Evolutionary conservation across 192 early-diverging fungal species (phyloP).

Genomic region (Ambispora gerdemannii): DNA sequence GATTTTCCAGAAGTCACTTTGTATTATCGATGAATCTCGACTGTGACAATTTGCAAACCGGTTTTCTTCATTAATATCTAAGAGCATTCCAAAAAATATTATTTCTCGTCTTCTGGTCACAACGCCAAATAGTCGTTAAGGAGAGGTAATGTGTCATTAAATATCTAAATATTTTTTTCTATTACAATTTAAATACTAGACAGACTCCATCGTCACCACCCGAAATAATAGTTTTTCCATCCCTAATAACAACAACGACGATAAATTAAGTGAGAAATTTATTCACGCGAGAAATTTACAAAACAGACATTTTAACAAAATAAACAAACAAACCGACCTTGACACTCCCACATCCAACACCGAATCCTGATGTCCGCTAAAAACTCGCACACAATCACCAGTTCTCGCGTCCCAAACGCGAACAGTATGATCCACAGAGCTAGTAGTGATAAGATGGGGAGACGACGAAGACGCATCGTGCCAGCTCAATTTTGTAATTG

Average conservation of each 20-base stretch:
- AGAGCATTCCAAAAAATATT: no score
- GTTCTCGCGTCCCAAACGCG: constrained; percentile 90
- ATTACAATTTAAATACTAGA: constrained; percentile 63
- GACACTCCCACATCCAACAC: constrained; percentile 81
- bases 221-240: constrained; percentile 66
- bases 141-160: no score
- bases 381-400: constrained; percentile 70
- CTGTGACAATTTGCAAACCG: no score
- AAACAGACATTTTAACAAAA: no score
- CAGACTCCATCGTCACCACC: constrained; percentile 78
- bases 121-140: no score
- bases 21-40: no score
- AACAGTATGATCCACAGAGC: constrained; percentile 79
- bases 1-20: no score
- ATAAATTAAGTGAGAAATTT: constrained; percentile 9
- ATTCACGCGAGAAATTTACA: neutral
- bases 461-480: constrained; percentile 62
- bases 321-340: constrained; percentile 32
- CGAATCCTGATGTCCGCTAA: constrained; percentile 82
- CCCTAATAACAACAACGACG: constrained; percentile 34
- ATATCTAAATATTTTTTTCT: no score
- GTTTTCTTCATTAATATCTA: no score
- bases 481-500: constrained; percentile 78
- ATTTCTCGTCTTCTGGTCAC: no score
- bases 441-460: constrained; percentile 67